Base-by-base conservation (phyloP, 768 basidiomycete species). In the Lactifluus rugatus region DNA sequence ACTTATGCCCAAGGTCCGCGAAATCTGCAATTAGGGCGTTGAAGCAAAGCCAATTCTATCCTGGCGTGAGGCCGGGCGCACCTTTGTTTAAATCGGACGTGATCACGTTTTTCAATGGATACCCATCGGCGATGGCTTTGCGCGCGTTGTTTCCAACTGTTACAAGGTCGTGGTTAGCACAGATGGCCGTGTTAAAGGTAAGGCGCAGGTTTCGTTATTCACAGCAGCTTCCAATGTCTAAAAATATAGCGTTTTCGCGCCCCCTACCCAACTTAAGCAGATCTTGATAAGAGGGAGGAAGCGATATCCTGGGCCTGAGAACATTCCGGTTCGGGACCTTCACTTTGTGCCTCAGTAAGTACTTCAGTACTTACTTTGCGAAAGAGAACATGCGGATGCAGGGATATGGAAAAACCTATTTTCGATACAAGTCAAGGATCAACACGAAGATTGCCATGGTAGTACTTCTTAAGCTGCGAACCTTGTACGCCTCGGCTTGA, bases 1-100 rank as follows among this genome's bases (percentile, higher is more conserved):
- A 72, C 44, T 78, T 72, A 60, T 86, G 83, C 1, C 84, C 84
- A 4, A 78, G 71, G 5, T 80, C 73, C 83, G 83, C 85, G 60
- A 81, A 81, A 10, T 70, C 83, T 84, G 55, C 46, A 36, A 26
- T n/a, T n/a, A 34, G 10, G 5, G 9, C 10, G 10, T 14, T 42
- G n/a, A 59, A 36, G 19, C 10, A 47, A 5, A 28, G 13, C 31
- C 16, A 13, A n/a, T 23, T 31, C 13, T n/a, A 1, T 16, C 17
- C 31, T n/a, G 26, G 13, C 16, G 7, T 3, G 14, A 48, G 11
- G 21, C n/a, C n/a, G 41, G 14, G 31, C 61, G 56, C 42, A 76
- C 77, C 75, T 56, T 64, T 64, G 17, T 65, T 60, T 21, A 77
- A 48, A 60, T 80, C 78, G 3, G 71, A 69, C 5, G 69, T 70